Evolutionary conservation across 257 asterid genomes (phyloP), one percentile per base, ranked within the genome.

Genomic region (Dorcoceras hygrometricum): DNA sequence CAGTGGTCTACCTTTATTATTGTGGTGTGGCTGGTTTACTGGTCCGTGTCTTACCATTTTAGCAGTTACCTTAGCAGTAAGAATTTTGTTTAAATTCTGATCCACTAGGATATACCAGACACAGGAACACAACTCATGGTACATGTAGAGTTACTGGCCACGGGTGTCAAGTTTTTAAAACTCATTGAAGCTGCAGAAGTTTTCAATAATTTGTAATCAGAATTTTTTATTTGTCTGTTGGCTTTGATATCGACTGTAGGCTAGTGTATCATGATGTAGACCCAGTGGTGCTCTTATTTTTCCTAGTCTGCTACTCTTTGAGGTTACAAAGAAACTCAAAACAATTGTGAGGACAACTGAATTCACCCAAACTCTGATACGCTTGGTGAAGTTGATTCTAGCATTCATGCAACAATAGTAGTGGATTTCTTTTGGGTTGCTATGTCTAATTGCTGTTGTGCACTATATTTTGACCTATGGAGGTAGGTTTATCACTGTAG

Each of bases 1-100:
- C 26, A 67, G 60, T 54, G 23, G 72, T 59, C 46, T 36, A 71
- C 67, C 77, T 65, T 60, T 70, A 59, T 63, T 69, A 46, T 57
- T 18, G 73, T 59, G 64, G 26, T n/a, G n/a, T n/a, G n/a, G 65
- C 36, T 63, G 31, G 55, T 70, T 73, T 60, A 39, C 51, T 56
- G 61, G 31, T 36, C 63, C 39, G 48, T 64, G 48, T 66, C 65
- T 59, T 62, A 34, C 57, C 64, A 34, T 66, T 72, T 66, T 36
- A 43, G 31, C 64, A 27, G 54, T 63, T 59, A 20, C 11, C n/a
- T 26, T 26, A 62, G n/a, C n/a, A n/a, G n/a, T n/a, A n/a, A n/a
- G n/a, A n/a, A n/a, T 22, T 67, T 67, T 63, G 54, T 59, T 70
- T 62, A 63, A 65, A 67, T 75, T 72, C 28, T 34, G 23, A 55